Evolutionary conservation across 371 early-diverging fungal genomes (phyloP), one percentile per base, ranked within the genome.

Genomic region (Rhizopus delemar): DNA sequence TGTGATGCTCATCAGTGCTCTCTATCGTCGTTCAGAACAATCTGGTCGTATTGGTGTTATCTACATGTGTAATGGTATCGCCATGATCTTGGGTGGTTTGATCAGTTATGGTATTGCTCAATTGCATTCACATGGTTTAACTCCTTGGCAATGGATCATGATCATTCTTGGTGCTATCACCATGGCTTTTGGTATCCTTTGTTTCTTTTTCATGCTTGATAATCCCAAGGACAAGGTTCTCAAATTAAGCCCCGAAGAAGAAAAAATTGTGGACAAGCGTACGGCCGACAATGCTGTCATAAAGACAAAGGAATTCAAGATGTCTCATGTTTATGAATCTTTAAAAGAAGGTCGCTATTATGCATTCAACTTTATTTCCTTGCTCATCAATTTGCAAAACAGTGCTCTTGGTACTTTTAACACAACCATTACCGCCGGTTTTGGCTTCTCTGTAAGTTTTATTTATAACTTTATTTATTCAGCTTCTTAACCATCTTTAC

Each of bases 51-150:
- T 68, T 38, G 59, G 60, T 52, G 32, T 28, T 1, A 33, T 63
- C 41, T 68, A 59, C 29, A 56, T 63, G 8, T 43, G 52, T 22
- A 59, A 51, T 11, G 59, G 63, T 48, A 5, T 73, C n/a, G 69
- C 83, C 49, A 71, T 80, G 32, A 69, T 75, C n/a, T 62, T 84
- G 36, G 85, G 82, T 43, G 87, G 84, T 1, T 72, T 82, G 8
- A 63, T 82, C 15, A 80, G 83, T 13, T 74, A 78, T 31, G 85
- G 75, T 8, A 72, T 87, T 50, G 61, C 46, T 13, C 68, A 79
- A 51, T 74, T 86, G 50, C 52, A 74, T 29, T 56, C 57, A 13
- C 63, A 63, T 5, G 63, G 67, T 28, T 59, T 83, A 41, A 36
- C 38, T 7, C 60, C 63, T 9, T 85, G 84, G 84, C 74, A 75